These are phyloP conservation scores for Phascolomyces articulosus DNA, from an alignment of 371 early-diverging fungal species.

Conservation along the genomic window DNA sequence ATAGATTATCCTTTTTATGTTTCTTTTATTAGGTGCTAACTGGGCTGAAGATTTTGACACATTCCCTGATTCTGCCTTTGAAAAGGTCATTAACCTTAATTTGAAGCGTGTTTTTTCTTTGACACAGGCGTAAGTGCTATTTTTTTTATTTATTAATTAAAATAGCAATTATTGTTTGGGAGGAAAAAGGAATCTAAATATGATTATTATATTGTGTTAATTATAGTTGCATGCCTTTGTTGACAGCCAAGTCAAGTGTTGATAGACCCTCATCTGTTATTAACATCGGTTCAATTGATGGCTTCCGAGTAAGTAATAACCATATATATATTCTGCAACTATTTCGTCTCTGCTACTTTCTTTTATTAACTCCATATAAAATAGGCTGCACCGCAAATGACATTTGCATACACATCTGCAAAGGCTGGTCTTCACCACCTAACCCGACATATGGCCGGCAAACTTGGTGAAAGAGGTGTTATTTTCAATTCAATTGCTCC, in stretches of 20 bases:
- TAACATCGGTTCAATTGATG: conserved; percentile 76
- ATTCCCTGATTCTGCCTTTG: conserved; percentile 71
- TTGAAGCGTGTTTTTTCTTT: conserved; percentile 78
- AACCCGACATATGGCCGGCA: conserved; percentile 64
- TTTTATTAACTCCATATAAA: conserved; percentile 27
- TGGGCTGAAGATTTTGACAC: conserved; percentile 60
- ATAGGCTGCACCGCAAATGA: conserved; percentile 33
- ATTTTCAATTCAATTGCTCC: conserved; percentile 90
- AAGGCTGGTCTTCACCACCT: conserved; percentile 79
- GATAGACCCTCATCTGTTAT: conserved; percentile 51
- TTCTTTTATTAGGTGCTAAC: conserved; percentile 66
- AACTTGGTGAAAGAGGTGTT: conserved; percentile 59
- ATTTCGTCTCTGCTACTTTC: conserved; percentile 18
- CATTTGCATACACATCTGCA: conserved; percentile 78
- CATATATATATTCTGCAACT: neutral
- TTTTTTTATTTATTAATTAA: too few species aligned
- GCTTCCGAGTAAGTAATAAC: conserved; percentile 51
- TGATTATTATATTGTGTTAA: too few species aligned
- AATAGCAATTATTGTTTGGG: too few species aligned
- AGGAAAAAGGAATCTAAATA: too few species aligned
- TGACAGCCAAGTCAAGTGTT: conserved; percentile 65
- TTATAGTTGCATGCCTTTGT: conserved; percentile 67
- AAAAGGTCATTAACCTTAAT: conserved; percentile 81
- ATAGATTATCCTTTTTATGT: too few species aligned
- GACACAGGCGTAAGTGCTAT: conserved; percentile 68